These are phyloP conservation scores for Lathyrus oleraceus DNA, from an alignment of 306 rosid species.

Conservation along the genomic window DNA sequence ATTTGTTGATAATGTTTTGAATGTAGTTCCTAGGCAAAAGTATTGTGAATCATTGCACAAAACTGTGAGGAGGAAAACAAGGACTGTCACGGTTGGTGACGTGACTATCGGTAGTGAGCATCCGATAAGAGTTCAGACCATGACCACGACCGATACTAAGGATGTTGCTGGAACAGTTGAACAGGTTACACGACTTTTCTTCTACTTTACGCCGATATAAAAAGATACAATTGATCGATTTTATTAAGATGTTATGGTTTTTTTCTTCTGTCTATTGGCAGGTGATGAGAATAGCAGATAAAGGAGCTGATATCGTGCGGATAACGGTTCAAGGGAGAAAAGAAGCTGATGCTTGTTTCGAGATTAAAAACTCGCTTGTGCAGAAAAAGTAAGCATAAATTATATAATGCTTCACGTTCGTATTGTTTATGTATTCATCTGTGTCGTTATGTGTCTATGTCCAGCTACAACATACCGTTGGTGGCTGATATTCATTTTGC, in stretches of 20 bases:
- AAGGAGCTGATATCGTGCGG: conserved; percentile 91
- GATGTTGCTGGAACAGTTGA: conserved; percentile 92
- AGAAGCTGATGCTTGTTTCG: conserved; percentile 97
- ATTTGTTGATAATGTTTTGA: conserved; percentile 39
- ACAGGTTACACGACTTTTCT: conserved; percentile 58
- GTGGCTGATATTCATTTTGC: conserved; percentile 97
- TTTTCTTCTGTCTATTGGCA: conserved; percentile 38
- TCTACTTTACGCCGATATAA: conserved; percentile 4
- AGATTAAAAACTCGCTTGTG: conserved; percentile 86
- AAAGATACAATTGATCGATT: background rate
- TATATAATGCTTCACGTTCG: conserved; percentile 15
- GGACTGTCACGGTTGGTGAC: conserved; percentile 92
- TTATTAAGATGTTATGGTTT: conserved; percentile 20
- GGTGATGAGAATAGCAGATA: conserved; percentile 96
- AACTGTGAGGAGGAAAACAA: conserved; percentile 87
- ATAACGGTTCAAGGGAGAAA: conserved; percentile 97
- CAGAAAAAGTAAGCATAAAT: conserved; percentile 77
- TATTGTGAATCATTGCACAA: conserved; percentile 81
- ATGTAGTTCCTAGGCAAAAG: conserved; percentile 89
- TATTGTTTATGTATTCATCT: conserved; percentile 26
- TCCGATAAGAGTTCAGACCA: conserved; percentile 97
- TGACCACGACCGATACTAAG: conserved; percentile 96
- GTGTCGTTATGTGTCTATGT: conserved; percentile 29
- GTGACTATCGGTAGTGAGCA: conserved; percentile 90
- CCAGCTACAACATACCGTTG: conserved; percentile 81